Conservation (phyloP, 495 filamentous ascomycete species). For the Aspergillus saccharolyticus region DNA sequence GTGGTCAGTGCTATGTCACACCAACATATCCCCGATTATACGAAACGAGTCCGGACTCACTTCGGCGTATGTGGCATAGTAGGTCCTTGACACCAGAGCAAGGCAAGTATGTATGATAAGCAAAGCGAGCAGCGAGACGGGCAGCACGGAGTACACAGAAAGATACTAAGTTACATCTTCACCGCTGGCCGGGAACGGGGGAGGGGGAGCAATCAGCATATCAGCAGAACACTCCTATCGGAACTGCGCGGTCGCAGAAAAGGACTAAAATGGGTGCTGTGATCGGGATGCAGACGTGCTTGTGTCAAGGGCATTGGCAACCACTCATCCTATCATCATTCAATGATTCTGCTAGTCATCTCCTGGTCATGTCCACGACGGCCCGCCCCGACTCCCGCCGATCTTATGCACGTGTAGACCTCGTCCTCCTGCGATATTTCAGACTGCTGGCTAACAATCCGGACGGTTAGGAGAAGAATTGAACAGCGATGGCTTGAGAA, state of each 20-base stretch:
- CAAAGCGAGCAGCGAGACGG: background rate
- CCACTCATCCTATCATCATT: slow-evolving; percentile 13
- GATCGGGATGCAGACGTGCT: slow-evolving; percentile 19
- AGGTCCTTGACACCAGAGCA: background rate
- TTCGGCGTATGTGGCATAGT: background rate
- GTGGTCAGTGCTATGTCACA: background rate
- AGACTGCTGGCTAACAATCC: background rate
- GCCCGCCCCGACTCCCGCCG: slow-evolving; percentile 46
- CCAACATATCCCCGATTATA: background rate
- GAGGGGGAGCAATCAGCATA: no score
- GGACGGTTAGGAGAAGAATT: background rate
- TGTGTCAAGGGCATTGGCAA: slow-evolving; percentile 21
- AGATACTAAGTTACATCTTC: background rate
- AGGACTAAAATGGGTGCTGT: slow-evolving; percentile 3
- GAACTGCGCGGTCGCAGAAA: slow-evolving; percentile 16
- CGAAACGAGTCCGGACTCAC: background rate
- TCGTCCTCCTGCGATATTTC: slow-evolving; percentile 15
- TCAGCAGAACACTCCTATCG: slow-evolving; percentile 3
- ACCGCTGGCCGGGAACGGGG: background rate
- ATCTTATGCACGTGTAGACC: slow-evolving; percentile 39
- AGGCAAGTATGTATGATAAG: background rate
- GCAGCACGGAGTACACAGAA: background rate
- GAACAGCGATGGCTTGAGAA: background rate
- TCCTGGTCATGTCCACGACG: slow-evolving; percentile 35
- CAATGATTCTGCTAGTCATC: slow-evolving; percentile 17